Evolutionary conservation across 192 early-diverging fungal species (phyloP).

Genomic region (Jimgerdemannia lactiflua): DNA sequence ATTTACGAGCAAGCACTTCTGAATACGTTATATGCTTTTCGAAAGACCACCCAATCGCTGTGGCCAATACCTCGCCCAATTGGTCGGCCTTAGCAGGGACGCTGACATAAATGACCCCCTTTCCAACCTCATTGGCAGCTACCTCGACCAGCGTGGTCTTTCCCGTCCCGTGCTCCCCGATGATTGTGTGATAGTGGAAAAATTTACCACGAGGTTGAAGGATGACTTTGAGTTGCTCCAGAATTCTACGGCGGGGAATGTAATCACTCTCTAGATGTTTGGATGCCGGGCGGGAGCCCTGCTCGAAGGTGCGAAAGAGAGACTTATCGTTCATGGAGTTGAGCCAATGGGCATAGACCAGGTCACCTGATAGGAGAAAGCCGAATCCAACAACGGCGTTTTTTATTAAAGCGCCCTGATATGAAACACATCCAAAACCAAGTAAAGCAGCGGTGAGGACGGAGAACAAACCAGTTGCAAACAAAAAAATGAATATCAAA

Average conservation of each 20-base stretch:
- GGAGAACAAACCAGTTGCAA: too few species aligned
- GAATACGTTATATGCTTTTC: not conserved
- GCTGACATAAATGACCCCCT: not conserved
- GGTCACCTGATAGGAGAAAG: too few species aligned
- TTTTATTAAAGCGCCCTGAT: too few species aligned
- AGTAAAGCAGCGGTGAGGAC: too few species aligned
- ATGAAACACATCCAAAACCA: too few species aligned
- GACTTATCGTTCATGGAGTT: too few species aligned
- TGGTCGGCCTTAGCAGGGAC: not conserved
- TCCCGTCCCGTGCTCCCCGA: not conserved
- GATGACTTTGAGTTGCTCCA: conserved; percentile 1
- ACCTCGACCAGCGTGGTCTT: not conserved
- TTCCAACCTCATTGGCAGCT: not conserved
- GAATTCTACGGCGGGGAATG: conserved; percentile 6
- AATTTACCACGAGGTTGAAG: conserved; percentile 3
- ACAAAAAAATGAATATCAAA: too few species aligned
- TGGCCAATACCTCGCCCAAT: not conserved
- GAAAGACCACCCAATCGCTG: not conserved
- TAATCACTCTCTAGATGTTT: not conserved
- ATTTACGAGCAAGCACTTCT: not conserved
- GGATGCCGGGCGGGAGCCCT: conserved; percentile 7
- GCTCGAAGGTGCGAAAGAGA: not conserved
- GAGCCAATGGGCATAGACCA: too few species aligned
- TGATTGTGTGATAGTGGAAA: too few species aligned
- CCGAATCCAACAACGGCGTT: too few species aligned